phyloP scores from a whole-genome alignment of 768 basidiomycete genomes.

The Hypsizygus marmoreus region DNA sequence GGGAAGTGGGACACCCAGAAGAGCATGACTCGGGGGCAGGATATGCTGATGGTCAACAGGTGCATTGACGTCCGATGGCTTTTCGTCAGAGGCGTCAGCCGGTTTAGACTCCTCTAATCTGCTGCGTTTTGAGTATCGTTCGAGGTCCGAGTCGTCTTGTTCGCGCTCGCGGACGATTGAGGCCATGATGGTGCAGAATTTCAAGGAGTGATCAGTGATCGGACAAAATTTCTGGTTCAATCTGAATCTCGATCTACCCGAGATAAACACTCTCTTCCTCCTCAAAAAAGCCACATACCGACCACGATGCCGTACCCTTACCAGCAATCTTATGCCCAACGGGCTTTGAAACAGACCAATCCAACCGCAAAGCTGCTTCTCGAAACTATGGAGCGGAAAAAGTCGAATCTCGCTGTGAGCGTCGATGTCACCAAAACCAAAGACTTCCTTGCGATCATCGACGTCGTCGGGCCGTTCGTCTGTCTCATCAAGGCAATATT shows the following conservation, averaged over 20 bases:
- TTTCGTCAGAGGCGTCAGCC: constrained; percentile 8
- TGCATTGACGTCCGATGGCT: constrained; percentile 1
- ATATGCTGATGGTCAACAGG: constrained; percentile 32
- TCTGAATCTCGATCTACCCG: constrained; percentile 19
- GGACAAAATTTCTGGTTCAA: constrained; percentile 10
- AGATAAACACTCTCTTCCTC: constrained; percentile 21
- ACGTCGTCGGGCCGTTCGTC: constrained; percentile 84
- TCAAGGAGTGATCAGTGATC: constrained; percentile 10
- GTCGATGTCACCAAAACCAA: constrained; percentile 86
- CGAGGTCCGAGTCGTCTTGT: constrained; percentile 43
- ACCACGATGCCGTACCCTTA: constrained; percentile 33
- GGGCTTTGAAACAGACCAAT: constrained; percentile 62
- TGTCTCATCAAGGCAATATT: constrained; percentile 89
- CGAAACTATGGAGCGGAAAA: constrained; percentile 81
- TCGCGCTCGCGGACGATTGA: constrained; percentile 52
- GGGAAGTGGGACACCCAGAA: constrained; percentile 62
- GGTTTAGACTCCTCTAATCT: constrained; percentile 34
- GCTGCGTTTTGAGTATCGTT: constrained; percentile 46
- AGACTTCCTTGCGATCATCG: constrained; percentile 84
- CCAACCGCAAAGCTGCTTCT: constrained; percentile 80
- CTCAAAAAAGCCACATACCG: background rate
- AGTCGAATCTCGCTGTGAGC: constrained; percentile 91
- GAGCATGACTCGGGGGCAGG: constrained; percentile 74
- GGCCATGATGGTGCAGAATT: constrained; percentile 28
- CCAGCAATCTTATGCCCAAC: constrained; percentile 60